These are phyloP conservation scores for Metschnikowia matae DNA, from an alignment of 805 yeast species.

Conservation along the genomic window DNA sequence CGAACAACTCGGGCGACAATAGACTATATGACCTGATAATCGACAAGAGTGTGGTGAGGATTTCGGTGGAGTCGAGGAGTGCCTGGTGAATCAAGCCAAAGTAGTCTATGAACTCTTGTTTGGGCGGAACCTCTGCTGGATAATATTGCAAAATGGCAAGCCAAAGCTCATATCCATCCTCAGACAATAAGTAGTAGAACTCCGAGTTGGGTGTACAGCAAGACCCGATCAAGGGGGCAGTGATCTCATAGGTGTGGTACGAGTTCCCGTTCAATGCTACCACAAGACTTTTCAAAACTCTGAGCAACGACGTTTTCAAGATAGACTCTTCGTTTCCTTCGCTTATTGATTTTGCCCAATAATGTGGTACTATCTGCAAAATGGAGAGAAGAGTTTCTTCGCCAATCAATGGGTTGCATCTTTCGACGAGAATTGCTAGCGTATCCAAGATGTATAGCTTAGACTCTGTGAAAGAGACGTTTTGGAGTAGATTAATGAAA, in stretches of 20 bases:
- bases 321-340: conserved; percentile 36
- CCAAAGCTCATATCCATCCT: conserved; percentile 89
- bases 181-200: conserved; percentile 55
- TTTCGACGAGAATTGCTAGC: conserved; percentile 56
- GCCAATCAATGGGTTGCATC: conserved; percentile 61
- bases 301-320: conserved; percentile 35
- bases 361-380: conserved; percentile 54
- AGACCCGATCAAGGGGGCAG: conserved; percentile 62
- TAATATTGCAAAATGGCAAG: conserved; percentile 59
- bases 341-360: conserved; percentile 65
- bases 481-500: conserved; percentile 48
- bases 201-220: conserved; percentile 50
- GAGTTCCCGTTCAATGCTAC: conserved; percentile 55
- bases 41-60: conserved; percentile 58
- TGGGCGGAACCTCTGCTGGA: conserved; percentile 37
- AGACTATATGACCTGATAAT: conserved; percentile 62
- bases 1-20: conserved; percentile 40
- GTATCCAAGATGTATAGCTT: conserved; percentile 71
- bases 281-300: conserved; percentile 56
- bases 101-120: conserved; percentile 38
- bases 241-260: conserved; percentile 45
- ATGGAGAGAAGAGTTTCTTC: conserved; percentile 48
- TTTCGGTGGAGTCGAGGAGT: conserved; percentile 68
- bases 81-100: conserved; percentile 55
- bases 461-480: conserved; percentile 63